Evolutionary conservation across 768 basidiomycete genomes (phyloP).

Genomic region (Termitomyces eurrhizus): DNA sequence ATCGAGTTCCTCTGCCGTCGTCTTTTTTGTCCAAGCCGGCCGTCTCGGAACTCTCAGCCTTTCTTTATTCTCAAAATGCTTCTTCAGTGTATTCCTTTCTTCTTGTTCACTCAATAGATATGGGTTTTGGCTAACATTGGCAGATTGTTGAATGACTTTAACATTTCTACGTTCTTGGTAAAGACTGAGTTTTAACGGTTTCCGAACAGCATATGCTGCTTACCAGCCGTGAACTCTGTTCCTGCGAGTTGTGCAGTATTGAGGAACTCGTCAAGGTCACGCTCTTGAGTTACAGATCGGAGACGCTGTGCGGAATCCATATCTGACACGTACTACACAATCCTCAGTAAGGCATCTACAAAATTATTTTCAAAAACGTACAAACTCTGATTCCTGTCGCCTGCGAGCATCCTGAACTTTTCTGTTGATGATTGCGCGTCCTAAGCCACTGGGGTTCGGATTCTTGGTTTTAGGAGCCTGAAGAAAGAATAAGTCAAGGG

Average conservation of each 20-base stretch:
- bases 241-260: conserved; percentile 93
- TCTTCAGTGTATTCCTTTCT: conserved; percentile 68
- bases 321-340: conserved; percentile 70
- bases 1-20: conserved; percentile 77
- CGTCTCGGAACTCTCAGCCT: conserved; percentile 85
- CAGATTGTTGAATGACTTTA: conserved; percentile 65
- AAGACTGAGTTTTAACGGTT: conserved; percentile 3
- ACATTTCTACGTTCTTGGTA: conserved; percentile 70
- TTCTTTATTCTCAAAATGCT: conserved; percentile 69
- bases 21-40: conserved; percentile 83
- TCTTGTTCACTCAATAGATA: conserved; percentile 82
- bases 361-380: conserved; percentile 28
- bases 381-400: conserved; percentile 61
- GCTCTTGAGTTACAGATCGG: conserved; percentile 92
- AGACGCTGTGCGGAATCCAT: conserved; percentile 63
- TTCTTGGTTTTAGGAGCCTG: conserved; percentile 60
- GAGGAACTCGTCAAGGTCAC: conserved; percentile 93
- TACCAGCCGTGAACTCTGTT: conserved; percentile 94
- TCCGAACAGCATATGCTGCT: conserved; percentile 16
- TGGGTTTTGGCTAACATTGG: conserved; percentile 65
- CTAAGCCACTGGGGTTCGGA: conserved; percentile 77
- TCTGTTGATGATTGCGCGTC: conserved; percentile 93
- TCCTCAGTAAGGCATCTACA: conserved; percentile 5
- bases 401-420: conserved; percentile 72
- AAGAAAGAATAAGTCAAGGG: neutral